Evolutionary conservation across 495 filamentous ascomycete species (phyloP).

Genomic region (Aspergillus homomorphus): DNA sequence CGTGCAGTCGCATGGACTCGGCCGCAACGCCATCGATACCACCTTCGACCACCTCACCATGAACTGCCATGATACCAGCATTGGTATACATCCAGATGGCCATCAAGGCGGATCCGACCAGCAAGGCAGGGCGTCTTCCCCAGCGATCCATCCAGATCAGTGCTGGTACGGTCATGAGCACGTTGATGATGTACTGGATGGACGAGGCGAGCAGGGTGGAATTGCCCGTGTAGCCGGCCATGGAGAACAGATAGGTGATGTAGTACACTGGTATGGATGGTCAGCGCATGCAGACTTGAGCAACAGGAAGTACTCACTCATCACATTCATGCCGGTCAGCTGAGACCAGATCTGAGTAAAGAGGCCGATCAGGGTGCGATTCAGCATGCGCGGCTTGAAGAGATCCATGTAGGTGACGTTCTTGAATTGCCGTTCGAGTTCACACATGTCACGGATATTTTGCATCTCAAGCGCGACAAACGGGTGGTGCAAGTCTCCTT

Average conservation of each 20-base stretch:
- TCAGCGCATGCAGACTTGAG: neutral
- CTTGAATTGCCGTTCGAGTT: conserved; percentile 60
- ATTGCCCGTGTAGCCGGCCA: conserved; percentile 36
- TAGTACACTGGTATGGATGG: conserved; percentile 26
- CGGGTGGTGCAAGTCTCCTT: conserved; percentile 60
- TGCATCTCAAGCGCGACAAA: conserved; percentile 62
- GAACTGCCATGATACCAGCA: conserved; percentile 57
- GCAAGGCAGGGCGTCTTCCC: conserved; percentile 60
- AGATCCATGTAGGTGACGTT: conserved; percentile 67
- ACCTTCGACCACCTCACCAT: conserved; percentile 49
- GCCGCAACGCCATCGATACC: conserved; percentile 36
- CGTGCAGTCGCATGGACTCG: conserved; percentile 37
- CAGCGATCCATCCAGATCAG: conserved; percentile 58
- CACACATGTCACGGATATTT: conserved; percentile 66
- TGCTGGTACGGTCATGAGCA: conserved; percentile 51
- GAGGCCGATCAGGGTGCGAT: conserved; percentile 67
- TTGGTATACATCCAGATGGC: conserved; percentile 65
- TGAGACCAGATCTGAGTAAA: conserved; percentile 84
- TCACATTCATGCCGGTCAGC: conserved; percentile 81
- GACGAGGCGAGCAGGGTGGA: conserved; percentile 56
- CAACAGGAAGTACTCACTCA: conserved; percentile 46
- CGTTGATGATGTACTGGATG: conserved; percentile 67
- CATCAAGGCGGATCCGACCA: conserved; percentile 67
- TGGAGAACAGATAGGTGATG: conserved; percentile 38
- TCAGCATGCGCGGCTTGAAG: conserved; percentile 66